Conservation (phyloP, 805 yeast species). For the Blastobotrys peoriensis region DNA sequence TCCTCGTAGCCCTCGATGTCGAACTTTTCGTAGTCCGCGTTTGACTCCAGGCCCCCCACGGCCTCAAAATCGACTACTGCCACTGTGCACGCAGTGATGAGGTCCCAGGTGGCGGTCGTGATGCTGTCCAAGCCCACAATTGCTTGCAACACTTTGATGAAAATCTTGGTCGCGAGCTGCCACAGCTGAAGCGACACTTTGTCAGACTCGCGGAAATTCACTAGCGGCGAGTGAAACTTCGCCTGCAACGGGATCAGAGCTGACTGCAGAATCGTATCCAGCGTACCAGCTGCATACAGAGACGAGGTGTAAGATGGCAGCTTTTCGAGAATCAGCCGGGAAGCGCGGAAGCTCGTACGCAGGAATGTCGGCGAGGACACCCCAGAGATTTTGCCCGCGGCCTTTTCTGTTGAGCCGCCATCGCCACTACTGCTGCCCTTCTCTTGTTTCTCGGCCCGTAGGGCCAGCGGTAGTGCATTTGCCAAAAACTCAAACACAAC, state of each 20-base stretch:
- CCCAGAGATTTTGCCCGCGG: not conserved
- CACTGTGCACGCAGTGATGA: conserved; percentile 28
- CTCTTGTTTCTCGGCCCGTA: conserved; percentile 8
- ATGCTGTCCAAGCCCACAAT: conserved; percentile 28
- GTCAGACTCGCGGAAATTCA: conserved; percentile 1
- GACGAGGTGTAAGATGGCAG: not conserved
- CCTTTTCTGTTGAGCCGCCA: not conserved
- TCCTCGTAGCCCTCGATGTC: conserved; percentile 41
- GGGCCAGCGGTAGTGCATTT: conserved; percentile 14
- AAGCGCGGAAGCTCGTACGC: not conserved
- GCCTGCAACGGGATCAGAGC: conserved; percentile 11
- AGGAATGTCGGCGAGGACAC: not conserved
- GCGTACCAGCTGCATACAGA: conserved; percentile 7
- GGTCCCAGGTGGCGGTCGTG: conserved; percentile 25
- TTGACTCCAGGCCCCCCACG: conserved; percentile 33
- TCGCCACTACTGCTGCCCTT: conserved; percentile 8
- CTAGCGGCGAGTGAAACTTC: conserved; percentile 17
- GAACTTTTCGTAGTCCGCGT: conserved; percentile 36
- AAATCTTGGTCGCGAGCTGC: conserved; percentile 18
- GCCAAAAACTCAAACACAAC: conserved; percentile 11
- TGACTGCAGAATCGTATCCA: conserved; percentile 8
- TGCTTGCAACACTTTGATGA: conserved; percentile 16
- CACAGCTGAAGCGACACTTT: conserved; percentile 16
- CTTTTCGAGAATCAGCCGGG: not conserved
- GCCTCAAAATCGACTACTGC: conserved; percentile 15